Base-by-base conservation (phyloP, 2,329 filamentous ascomycete genomes). In the Ophiocordyceps camponoti-rufipedis region DNA sequence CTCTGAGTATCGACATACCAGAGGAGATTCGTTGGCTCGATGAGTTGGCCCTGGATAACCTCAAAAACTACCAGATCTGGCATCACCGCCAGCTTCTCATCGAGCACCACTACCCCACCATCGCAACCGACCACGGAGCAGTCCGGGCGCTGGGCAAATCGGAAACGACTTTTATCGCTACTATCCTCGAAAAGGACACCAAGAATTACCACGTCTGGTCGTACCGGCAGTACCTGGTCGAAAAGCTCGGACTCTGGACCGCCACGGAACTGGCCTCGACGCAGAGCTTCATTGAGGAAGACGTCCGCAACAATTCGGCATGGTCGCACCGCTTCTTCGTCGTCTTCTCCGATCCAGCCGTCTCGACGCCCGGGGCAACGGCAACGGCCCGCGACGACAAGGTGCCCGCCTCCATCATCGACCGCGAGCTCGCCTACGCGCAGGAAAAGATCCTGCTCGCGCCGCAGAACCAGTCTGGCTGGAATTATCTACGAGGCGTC, bases 41-140 rank as follows among this genome's bases (percentile, higher is more conserved):
- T 62, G 69, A 77, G 11, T 78, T 91, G 28, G 85, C 89, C 11
- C 69, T 94, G 45, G 71, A 76, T 47, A 82, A 94, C 60, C 78
- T 93, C 56, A 98, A 98, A 64, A 98, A 96, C 67, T 98, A 98
- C 67, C 91, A 98, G 65, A 98, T 98, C 62, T 98, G 91, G 85
- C 78, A 82, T 59, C 78, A 81, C 55, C 72, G 78, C 28, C 76
- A 81, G 60, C 66, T 79, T n/a, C 66, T 82, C 31, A 66, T 81
- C 45, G 74, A 82, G 52, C 60, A 71, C 51, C 66, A 75, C 54
- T 69, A 69, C 55, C 62, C 69, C 52, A 62, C 74, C 63, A 84
- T 75, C 67, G 80, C 65, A 60, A 72, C 53, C 59, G 78, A 69
- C 59, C 53, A 63, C 65, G 60, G 70, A 66, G 62, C 73, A 66